These are phyloP conservation scores for Xylariaceae sp. DNA, from an alignment of 2,329 filamentous ascomycete species.

Conservation along the genomic window DNA sequence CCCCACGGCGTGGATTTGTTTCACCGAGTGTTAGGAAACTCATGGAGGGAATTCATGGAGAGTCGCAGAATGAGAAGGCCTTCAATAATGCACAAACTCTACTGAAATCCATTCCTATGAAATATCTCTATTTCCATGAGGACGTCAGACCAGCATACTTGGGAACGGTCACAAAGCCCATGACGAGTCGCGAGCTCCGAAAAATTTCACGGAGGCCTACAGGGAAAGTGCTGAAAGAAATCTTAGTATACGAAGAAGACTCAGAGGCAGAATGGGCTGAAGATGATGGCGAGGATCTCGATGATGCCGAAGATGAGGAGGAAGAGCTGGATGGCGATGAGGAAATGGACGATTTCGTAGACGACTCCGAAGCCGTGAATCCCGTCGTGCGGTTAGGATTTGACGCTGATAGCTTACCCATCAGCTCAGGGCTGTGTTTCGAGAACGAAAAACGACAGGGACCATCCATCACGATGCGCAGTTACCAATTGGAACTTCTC, in stretches of 20 bases:
- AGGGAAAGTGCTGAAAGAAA: conserved; percentile 43
- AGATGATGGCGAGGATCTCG: conserved; percentile 53
- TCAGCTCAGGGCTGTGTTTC: conserved; percentile 79
- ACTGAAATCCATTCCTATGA: conserved; percentile 51
- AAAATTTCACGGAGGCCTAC: conserved; percentile 51
- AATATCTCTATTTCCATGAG: conserved; percentile 56
- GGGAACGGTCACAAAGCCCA: conserved; percentile 63
- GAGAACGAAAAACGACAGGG: conserved; percentile 52
- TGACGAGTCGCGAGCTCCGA: conserved; percentile 44
- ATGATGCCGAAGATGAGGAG: conserved; percentile 62
- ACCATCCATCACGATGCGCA: conserved; percentile 46
- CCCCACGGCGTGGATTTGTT: conserved; percentile 41
- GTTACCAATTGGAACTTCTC: conserved; percentile 71
- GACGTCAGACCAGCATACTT: conserved; percentile 66
- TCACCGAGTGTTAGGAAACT: conserved; percentile 55
- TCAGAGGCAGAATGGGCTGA: conserved; percentile 82
- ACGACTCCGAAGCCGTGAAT: conserved; percentile 68
- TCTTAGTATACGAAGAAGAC: conserved; percentile 76
- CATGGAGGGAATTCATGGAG: conserved; percentile 50
- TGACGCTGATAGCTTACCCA: conserved; percentile 63
- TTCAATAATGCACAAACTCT: conserved; percentile 33
- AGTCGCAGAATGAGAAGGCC: conserved; percentile 37
- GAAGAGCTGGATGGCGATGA: conserved; percentile 65
- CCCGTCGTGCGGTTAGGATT: conserved; percentile 35
- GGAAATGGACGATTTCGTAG: conserved; percentile 85